Evolutionary conservation across 73 alveolate species (phyloP).

Genomic region (Stentor coeruleus): DNA sequence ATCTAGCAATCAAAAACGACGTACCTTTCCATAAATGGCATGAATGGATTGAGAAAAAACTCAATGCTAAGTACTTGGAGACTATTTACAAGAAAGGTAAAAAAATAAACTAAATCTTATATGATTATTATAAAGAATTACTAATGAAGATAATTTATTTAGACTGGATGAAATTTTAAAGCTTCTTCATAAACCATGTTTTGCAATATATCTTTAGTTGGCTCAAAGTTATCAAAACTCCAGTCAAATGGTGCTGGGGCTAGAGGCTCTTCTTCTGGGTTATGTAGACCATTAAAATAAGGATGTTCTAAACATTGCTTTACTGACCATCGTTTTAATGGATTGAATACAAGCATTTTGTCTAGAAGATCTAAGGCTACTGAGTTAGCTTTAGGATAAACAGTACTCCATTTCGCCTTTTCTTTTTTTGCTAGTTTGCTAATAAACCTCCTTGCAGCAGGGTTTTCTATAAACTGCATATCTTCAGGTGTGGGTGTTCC

Average conservation of each 20-base stretch:
- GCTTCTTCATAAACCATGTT: conserved; percentile 67
- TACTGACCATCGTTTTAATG: conserved; percentile 45
- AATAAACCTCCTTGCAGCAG: conserved; percentile 70
- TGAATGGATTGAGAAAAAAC: conserved; percentile 4
- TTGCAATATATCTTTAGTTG: conserved; percentile 63
- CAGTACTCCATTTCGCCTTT: conserved; percentile 70
- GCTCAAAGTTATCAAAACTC: conserved; percentile 82
- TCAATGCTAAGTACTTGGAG: not conserved
- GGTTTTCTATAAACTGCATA: conserved; percentile 74
- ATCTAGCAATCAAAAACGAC: not conserved
- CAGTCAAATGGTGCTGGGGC: conserved; percentile 72
- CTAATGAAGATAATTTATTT: too few relatives aligned
- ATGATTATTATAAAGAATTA: too few relatives aligned
- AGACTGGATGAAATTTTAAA: too few relatives aligned
- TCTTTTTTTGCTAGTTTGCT: conserved; percentile 67
- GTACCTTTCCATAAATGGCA: conserved; percentile 22
- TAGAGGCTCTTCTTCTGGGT: conserved; percentile 9
- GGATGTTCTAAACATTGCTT: conserved; percentile 51
- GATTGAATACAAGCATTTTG: conserved; percentile 71
- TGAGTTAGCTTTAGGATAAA: conserved; percentile 84
- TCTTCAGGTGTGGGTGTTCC: conserved; percentile 88
- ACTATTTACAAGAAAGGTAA: not conserved
- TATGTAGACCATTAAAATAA: conserved; percentile 40
- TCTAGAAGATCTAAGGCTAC: conserved; percentile 84
- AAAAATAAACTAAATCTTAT: too few relatives aligned